Evolutionary conservation across 306 rosid species (phyloP), one percentile per base, ranked within the genome.

Genomic region (Clitoria ternatea): DNA sequence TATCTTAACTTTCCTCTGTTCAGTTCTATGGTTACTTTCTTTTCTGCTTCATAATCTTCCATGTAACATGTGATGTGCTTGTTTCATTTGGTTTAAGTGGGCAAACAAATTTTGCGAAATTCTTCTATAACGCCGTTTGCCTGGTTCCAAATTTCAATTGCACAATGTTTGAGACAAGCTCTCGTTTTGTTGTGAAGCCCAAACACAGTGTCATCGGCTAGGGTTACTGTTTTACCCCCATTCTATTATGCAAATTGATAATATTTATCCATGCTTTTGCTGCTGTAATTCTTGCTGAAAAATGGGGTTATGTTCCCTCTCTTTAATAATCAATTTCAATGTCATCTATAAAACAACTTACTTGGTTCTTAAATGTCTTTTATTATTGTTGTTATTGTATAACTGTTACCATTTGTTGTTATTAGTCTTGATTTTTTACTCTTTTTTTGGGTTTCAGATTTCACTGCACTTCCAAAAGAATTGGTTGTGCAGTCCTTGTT

Each of bases 401-500:
- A 60, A 7, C 10, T 26, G 45, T 14, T 65, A 18, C 10, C 24
- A 64, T 65, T 65, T 64, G n/a, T 61, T 27, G 26, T 40, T 36
- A 5, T 55, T 43, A 43, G 27, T 44, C 49, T 23, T 17, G 9
- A 32, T 53, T 33, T 24, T 8, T 3, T 42, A 0, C 19, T 33
- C 39, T 75, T 13, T 54, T 43, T 13, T 54, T 43, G 54, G 48
- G 40, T 61, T 77, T 53, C 70, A 93, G 91, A 82, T 77, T 75
- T 35, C 71, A 17, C 85, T 69, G 78, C 84, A 80, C 86, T 70
- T 79, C 74, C 76, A 55, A 15, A 74, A 66, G 22, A 70, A 56
- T 82, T 76, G 91, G 88, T 67, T 61, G 85, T 82, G 84, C 80
- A 23, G 83, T 75, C 61, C 76, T 73, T 54, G 62, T 62, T 74